Conservation (phyloP, 305 asterid species). For the Fraxinus latifolia region DNA sequence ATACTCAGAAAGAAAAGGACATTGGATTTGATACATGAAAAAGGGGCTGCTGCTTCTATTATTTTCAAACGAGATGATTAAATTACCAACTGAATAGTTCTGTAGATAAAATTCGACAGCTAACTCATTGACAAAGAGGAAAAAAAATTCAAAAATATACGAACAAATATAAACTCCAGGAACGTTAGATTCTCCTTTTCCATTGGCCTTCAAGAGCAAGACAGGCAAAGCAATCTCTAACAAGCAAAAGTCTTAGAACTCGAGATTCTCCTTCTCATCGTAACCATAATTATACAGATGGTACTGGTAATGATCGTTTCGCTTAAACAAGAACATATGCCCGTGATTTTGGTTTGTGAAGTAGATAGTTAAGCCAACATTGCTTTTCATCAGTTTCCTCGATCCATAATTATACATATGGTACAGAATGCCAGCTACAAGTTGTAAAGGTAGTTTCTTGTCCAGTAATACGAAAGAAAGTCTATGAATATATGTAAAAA, state of each 20-base stretch:
- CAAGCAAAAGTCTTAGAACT: too few relatives aligned
- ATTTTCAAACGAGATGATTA: background rate
- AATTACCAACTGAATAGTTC: background rate
- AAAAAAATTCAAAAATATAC: too few relatives aligned
- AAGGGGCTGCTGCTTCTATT: background rate
- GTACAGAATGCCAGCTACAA: too few relatives aligned
- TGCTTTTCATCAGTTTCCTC: background rate
- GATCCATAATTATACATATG: too few relatives aligned
- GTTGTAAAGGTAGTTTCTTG: background rate
- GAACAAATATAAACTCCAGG: background rate
- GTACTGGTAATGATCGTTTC: too few relatives aligned
- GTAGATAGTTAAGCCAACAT: background rate
- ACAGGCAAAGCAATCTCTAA: background rate
- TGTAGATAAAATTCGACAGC: background rate
- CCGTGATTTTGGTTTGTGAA: too few relatives aligned
- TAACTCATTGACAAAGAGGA: background rate
- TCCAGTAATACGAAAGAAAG: background rate
- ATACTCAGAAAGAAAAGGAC: background rate
- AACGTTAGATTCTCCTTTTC: background rate
- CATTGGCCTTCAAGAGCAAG: background rate
- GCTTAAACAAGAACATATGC: too few relatives aligned
- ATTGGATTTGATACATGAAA: too few relatives aligned
- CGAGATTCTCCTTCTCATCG: too few relatives aligned
- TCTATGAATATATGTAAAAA: background rate
- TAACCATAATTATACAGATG: too few relatives aligned